Evolutionary conservation across 164 flowering plant species (phyloP), one percentile per base, ranked within the genome.

Genomic region (Saururus chinensis): DNA sequence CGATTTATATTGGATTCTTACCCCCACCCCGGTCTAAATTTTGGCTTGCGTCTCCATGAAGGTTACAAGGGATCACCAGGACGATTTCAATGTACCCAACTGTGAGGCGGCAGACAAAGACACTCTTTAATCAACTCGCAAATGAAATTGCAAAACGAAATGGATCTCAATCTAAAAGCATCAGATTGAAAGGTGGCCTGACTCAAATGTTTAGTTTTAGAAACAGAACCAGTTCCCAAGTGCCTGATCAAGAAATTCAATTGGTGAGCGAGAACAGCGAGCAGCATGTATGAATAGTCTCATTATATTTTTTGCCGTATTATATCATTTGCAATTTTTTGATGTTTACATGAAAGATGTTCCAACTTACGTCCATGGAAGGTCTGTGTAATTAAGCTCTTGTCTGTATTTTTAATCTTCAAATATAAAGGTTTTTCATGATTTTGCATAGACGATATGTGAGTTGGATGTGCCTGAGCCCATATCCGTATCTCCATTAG

Each of bases 81-180:
- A 80, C 88, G 7, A 81, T 88, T 60, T 83, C 88, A 53, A 86
- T 93, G 76, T 92, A 77, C 69, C 98, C 96, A 24, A 92, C 98
- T 17, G 79, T 66, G 60, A 75, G 80, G 74, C 86, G 96, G 0
- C 81, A 83, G 4, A 77, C 79, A 59, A 81, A 75, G 25, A 53
- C 9, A 57, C 85, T 86, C 19, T 71, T 79, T 25, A 69, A 68
- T 69, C 24, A 61, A 41, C 65, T 92, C 37, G 65, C 77, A 0
- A 82, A 83, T 53, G 79, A 84, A 59, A 82, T 82, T 57, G 79
- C 70, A 0, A 73, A 71, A 74, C 86, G 81, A 67, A 73, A 74
- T 60, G 69, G 66, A 42, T 62, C 67, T 62, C 63, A 35, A 42
- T 60, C 79, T 4, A 45, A 45, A 12, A 69, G 45, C 24, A 22